Base-by-base conservation (phyloP, 169 alveolate species). In the Eimeria tenella region DNA sequence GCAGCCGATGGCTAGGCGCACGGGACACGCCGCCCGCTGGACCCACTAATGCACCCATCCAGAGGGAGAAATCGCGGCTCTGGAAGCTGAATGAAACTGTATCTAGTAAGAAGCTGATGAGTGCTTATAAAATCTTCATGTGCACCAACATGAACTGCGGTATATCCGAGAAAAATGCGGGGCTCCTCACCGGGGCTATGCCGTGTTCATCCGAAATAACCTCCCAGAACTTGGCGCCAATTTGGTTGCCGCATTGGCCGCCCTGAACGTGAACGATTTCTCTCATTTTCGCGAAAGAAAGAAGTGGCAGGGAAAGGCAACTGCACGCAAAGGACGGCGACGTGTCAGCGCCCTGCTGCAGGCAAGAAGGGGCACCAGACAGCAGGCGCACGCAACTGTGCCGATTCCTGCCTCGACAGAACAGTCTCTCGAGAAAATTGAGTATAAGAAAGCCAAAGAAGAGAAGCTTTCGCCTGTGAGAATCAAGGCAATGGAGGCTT, bases 221-320 rank as follows among this genome's bases (percentile, higher is more conserved):
- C 97, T 99, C 99, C 99, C 99, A 99, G 98, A 99, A 99, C 97
- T 98, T 99, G 97, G 99, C 99, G 94, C 99, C 99, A 86, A 99
- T 99, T 97, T 99, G 99, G 98, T 99, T 99, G 96, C 99, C 99
- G 97, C 99, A 98, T 97, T 99, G 99, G 95, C 99, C 99, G 86
- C 99, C 99, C 97, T 93, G 99, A 74, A 98, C 97, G 98, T 98
- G 99, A 95, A 99, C 99, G 96, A 99, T 98, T 98, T 99, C 99
- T 96, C 99, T 98, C 99, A 99, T 99, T 95, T 96, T 95, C 60
- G 73, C 84, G 93, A 86, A 65, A 71, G 73, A 82, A 55, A 58
- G 73, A 53, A 52, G 86, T 87, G 93, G 52, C 82, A 31, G 91
- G 62, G 73, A 90, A 74, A n/a, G 77, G 71, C 86, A 49, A 23